Percentiles rank a stretch among this genome's conserved stretches.
phyloP scores from a whole-genome alignment of 1,284 basidiomycete species.

The Moesziomyces sp. region DNA sequence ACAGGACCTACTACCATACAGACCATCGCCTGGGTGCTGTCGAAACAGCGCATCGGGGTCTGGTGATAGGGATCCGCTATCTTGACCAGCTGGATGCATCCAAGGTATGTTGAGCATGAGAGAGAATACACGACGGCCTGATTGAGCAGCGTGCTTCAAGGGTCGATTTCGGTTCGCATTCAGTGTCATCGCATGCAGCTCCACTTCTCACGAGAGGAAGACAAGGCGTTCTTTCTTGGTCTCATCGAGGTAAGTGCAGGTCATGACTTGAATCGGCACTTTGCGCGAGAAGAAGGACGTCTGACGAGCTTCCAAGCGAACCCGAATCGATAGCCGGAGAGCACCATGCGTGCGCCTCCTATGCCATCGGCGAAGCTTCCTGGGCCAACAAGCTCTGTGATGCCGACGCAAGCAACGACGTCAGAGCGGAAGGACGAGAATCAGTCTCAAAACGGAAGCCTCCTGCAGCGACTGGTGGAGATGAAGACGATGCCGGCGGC shows the following conservation, averaged over 20 bases:
- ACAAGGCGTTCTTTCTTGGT: slow-evolving; percentile 20
- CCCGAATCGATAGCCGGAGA: too few relatives aligned
- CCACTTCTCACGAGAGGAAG: slow-evolving; percentile 21
- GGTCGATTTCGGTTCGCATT: background rate
- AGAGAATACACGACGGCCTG: background rate
- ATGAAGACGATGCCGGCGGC: too few relatives aligned
- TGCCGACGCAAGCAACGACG: too few relatives aligned
- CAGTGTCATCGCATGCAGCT: slow-evolving; percentile 31
- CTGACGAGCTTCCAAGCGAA: background rate
- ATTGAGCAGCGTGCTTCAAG: background rate
- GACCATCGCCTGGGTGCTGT: slow-evolving; percentile 18
- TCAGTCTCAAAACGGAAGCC: too few relatives aligned
- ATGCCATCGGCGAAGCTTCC: too few relatives aligned
- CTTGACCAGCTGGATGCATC: slow-evolving; percentile 17
- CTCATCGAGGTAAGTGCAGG: slow-evolving; percentile 28
- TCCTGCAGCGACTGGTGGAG: too few relatives aligned
- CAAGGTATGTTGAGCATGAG: slow-evolving; percentile 8
- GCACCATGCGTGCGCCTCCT: too few relatives aligned
- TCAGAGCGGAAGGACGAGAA: too few relatives aligned
- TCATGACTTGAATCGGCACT: background rate
- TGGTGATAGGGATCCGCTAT: slow-evolving; percentile 20
- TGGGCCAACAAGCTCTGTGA: too few relatives aligned
- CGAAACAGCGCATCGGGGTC: slow-evolving; percentile 11
- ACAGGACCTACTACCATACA: slow-evolving; percentile 18
- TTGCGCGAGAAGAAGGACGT: background rate